Evolutionary conservation across 1,139 yeast species (phyloP).

Genomic region (Pichia sp.): DNA sequence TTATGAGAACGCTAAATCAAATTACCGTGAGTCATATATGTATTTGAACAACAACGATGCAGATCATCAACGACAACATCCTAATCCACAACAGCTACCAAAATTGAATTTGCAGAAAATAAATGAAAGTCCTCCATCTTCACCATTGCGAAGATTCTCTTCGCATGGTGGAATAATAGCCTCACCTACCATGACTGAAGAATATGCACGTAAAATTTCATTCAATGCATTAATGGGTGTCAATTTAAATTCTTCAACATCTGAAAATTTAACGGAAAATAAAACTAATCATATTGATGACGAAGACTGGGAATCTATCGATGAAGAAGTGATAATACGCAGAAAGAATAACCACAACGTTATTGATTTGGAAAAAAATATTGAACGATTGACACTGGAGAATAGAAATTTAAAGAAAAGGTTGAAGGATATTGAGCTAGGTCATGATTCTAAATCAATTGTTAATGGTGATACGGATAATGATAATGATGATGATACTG

Average conservation of each 20-base stretch:
- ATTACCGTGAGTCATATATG: slow-evolving; percentile 16
- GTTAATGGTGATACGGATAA: slow-evolving; percentile 11
- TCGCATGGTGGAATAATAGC: slow-evolving; percentile 14
- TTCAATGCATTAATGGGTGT: slow-evolving; percentile 14
- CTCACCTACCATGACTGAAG: slow-evolving; percentile 16
- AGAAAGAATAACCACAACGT: neutral
- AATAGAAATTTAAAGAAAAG: slow-evolving; percentile 14
- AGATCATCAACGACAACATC: neutral
- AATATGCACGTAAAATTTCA: slow-evolving; percentile 10
- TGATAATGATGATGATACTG: too few species aligned
- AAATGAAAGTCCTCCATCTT: slow-evolving; percentile 6
- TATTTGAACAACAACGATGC: slow-evolving; percentile 7
- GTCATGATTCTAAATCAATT: slow-evolving; percentile 11
- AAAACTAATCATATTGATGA: too few species aligned
- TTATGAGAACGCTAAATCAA: slow-evolving; percentile 2
- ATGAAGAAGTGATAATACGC: slow-evolving; percentile 4
- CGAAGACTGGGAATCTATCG: slow-evolving; percentile 13
- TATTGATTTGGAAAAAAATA: slow-evolving; percentile 1
- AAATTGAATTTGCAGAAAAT: neutral
- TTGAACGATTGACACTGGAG: slow-evolving; percentile 11
- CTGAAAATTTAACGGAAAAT: neutral
- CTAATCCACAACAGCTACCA: neutral
- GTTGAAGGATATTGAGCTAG: slow-evolving; percentile 15
- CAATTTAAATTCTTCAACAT: neutral
- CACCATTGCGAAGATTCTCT: slow-evolving; percentile 10